Evolutionary conservation across 495 filamentous ascomycete genomes (phyloP).

Genomic region (Glutinoglossum americanum): DNA sequence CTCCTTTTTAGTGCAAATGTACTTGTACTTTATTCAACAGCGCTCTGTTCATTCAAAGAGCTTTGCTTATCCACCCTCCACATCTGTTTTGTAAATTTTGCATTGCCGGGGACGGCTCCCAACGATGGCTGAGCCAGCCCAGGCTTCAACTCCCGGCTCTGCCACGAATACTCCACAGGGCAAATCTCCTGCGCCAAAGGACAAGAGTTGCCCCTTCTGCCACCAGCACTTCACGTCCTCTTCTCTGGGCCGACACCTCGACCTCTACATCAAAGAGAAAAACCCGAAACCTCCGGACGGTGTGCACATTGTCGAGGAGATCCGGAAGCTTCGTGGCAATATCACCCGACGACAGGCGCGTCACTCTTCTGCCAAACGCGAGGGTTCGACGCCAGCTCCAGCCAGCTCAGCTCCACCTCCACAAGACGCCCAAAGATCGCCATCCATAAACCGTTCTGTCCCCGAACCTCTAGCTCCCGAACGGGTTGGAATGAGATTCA

Average conservation of each 20-base stretch:
- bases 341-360: constrained; percentile 68
- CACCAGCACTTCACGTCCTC: constrained; percentile 73
- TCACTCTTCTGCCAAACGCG: constrained; percentile 33
- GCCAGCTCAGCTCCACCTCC: neutral
- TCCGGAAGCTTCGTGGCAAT: constrained; percentile 52
- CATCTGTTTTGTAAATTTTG: neutral
- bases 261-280: constrained; percentile 73
- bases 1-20: constrained; percentile 1
- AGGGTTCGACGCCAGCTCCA: constrained; percentile 19
- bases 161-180: constrained; percentile 3
- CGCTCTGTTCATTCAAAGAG: neutral
- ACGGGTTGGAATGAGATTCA: neutral
- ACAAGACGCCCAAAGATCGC: neutral
- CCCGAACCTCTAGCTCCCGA: neutral
- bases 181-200: constrained; percentile 36
- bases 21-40: neutral
- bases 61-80: neutral
- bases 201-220: constrained; percentile 72
- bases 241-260: constrained; percentile 77
- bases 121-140: constrained; percentile 2
- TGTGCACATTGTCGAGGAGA: constrained; percentile 70
- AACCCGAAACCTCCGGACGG: constrained; percentile 70
- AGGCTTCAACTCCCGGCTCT: neutral
- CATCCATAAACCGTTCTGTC: neutral
- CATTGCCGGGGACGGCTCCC: neutral